These are phyloP conservation scores for Petunia secreta DNA, from an alignment of 257 asterid genomes.

Conservation along the genomic window DNA sequence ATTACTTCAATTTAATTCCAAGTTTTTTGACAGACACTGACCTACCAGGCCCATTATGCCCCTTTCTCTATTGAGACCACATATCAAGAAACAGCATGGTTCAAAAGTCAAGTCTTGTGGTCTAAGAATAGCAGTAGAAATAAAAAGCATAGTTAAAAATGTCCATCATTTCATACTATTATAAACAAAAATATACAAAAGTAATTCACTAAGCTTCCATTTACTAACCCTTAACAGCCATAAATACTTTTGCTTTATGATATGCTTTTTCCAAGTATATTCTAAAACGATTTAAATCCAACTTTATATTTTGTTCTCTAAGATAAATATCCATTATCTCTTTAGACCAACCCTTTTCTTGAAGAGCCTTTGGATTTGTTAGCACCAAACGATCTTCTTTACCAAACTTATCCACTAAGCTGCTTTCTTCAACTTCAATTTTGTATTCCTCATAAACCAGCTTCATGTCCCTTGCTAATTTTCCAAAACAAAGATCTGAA, in stretches of 20 bases:
- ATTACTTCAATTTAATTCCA: too few species aligned
- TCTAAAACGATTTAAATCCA: conserved; percentile 23
- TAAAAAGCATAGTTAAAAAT: too few species aligned
- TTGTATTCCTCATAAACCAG: conserved; percentile 26
- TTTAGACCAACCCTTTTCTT: conserved; percentile 27
- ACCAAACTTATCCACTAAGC: conserved; percentile 13
- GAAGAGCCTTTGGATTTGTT: conserved; percentile 27
- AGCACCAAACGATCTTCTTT: conserved; percentile 17
- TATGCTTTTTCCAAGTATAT: conserved; percentile 25
- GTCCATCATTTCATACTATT: too few species aligned
- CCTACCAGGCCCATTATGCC: too few species aligned
- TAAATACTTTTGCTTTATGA: conserved; percentile 24
- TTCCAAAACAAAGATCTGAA: conserved; percentile 20
- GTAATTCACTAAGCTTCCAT: background rate
- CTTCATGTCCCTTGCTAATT: background rate
- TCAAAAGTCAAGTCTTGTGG: too few species aligned
- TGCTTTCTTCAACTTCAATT: conserved; percentile 26
- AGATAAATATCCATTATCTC: conserved; percentile 31
- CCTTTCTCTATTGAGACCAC: too few species aligned
- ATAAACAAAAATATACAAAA: background rate
- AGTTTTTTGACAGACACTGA: too few species aligned
- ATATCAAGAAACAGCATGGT: too few species aligned
- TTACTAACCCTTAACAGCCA: conserved; percentile 25
- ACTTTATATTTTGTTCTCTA: conserved; percentile 28
- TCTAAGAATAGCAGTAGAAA: background rate